Evolutionary conservation across 1,139 yeast species (phyloP).

Genomic region (Yamadazyma songkhlaensis): DNA sequence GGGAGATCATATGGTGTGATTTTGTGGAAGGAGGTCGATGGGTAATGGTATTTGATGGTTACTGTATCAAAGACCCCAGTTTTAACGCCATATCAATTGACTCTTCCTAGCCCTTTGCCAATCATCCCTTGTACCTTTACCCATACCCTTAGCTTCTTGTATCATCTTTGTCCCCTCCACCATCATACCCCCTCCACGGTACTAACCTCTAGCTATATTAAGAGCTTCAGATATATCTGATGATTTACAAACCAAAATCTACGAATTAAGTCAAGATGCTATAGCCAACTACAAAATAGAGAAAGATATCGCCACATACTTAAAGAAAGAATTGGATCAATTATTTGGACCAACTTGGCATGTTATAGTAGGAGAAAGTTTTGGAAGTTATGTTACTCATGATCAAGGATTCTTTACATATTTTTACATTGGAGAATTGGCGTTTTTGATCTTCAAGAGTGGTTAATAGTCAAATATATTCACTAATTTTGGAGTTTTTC

Average conservation of each 20-base stretch:
- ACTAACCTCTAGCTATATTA: conserved; percentile 35
- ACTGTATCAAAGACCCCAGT: too few species aligned
- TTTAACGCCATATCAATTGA: too few species aligned
- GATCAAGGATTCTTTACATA: conserved; percentile 81
- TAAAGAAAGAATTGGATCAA: conserved; percentile 68
- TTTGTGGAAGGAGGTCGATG: too few species aligned
- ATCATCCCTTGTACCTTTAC: too few species aligned
- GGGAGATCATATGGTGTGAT: too few species aligned
- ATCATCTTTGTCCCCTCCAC: too few species aligned
- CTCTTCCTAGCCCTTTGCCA: too few species aligned
- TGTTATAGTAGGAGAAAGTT: conserved; percentile 88
- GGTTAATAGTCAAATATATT: conserved; percentile 24
- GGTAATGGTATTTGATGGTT: too few species aligned
- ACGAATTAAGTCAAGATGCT: conserved; percentile 58
- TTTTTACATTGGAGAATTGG: conserved; percentile 78
- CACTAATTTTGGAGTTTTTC: conserved; percentile 31
- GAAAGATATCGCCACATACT: conserved; percentile 75
- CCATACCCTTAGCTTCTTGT: too few species aligned
- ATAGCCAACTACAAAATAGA: conserved; percentile 43
- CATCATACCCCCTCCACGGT: too few species aligned
- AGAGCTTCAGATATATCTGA: conserved; percentile 52
- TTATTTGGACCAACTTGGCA: conserved; percentile 89
- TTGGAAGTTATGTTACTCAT: conserved; percentile 93
- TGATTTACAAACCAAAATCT: conserved; percentile 57
- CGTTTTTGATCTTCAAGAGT: conserved; percentile 81